A percentile compares a stretch with the other conserved stretches of the same genome.
These are phyloP conservation scores for Xylaria castorea DNA, from an alignment of 495 filamentous ascomycete species.

Conservation along the genomic window DNA sequence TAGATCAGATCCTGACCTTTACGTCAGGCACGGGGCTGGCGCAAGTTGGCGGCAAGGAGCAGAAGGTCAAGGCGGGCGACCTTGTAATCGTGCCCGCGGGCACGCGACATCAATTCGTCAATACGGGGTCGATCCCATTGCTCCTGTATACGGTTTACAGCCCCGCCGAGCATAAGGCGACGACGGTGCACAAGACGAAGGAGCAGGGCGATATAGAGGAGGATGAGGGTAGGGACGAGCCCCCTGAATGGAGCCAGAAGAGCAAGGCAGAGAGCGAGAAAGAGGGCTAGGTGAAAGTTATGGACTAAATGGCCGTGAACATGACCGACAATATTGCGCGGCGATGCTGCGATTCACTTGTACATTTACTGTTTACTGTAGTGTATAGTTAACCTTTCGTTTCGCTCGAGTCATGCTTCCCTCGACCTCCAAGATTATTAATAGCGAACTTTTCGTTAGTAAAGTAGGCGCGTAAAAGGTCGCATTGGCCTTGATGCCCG, in stretches of 20 bases:
- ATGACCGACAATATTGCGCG: neutral
- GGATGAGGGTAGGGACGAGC: constrained; percentile 65
- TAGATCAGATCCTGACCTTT: no score
- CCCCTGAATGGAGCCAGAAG: constrained; percentile 63
- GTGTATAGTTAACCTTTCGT: neutral
- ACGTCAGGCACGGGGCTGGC: no score
- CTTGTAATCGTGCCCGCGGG: no score
- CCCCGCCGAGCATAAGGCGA: no score
- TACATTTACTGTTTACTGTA: neutral
- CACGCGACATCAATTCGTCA: no score
- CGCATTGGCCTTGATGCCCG: neutral
- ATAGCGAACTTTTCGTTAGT: neutral
- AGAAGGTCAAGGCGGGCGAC: no score
- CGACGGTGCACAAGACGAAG: constrained; percentile 45
- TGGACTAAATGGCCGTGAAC: constrained; percentile 16
- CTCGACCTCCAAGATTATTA: neutral
- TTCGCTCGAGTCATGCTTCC: neutral
- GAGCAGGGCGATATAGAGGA: constrained; percentile 66
- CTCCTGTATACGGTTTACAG: no score
- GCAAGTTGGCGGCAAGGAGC: no score
- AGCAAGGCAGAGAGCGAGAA: constrained; percentile 65
- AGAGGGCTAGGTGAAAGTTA: constrained; percentile 56
- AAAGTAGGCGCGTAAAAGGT: neutral
- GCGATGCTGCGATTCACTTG: neutral
- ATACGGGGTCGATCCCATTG: no score